Conservation (phyloP, 1,139 yeast species). For the Kurtzmaniella quercitrusa region DNA sequence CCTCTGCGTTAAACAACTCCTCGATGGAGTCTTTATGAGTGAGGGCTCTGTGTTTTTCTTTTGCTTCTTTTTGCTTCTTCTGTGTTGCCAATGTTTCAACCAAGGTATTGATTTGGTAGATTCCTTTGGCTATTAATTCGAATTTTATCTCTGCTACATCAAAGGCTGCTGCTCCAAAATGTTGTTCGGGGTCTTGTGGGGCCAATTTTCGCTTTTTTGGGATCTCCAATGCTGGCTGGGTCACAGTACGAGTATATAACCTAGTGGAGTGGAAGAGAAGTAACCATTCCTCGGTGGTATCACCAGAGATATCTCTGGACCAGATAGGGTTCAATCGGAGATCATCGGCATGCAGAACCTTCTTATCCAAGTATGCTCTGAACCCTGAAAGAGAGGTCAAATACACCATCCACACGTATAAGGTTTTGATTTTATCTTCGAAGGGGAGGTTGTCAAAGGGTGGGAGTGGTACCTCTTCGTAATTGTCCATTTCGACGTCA, state of each 20-base stretch:
- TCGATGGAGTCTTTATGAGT: conserved; percentile 19
- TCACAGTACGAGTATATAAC: conserved; percentile 35
- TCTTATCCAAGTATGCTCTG: conserved; percentile 41
- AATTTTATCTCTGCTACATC: conserved; percentile 27
- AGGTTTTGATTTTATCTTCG: conserved; percentile 42
- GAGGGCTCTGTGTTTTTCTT: conserved; percentile 17
- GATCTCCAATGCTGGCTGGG: conserved; percentile 28
- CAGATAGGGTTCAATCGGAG: conserved; percentile 24
- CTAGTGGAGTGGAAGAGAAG: conserved; percentile 42
- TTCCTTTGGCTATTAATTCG: conserved; percentile 28
- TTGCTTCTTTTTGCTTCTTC: conserved; percentile 15
- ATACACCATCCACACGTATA: conserved; percentile 38
- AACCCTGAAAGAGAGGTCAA: conserved; percentile 34
- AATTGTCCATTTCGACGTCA: conserved; percentile 8
- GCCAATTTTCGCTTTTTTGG: conserved; percentile 38
- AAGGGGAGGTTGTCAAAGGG: conserved; percentile 36
- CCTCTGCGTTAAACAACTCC: conserved; percentile 21
- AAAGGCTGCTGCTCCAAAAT: conserved; percentile 23
- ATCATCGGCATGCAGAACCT: conserved; percentile 25
- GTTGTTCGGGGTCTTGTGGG: conserved; percentile 30
- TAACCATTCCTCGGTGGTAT: conserved; percentile 29
- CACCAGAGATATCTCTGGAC: conserved; percentile 13
- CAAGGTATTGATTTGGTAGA: conserved; percentile 28
- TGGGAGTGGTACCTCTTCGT: conserved; percentile 9
- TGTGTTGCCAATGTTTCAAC: conserved; percentile 15